Evolutionary conservation across 1,139 yeast genomes (phyloP), one percentile per base, ranked within the genome.

Genomic region (Barnettozyma hawaiiensis): DNA sequence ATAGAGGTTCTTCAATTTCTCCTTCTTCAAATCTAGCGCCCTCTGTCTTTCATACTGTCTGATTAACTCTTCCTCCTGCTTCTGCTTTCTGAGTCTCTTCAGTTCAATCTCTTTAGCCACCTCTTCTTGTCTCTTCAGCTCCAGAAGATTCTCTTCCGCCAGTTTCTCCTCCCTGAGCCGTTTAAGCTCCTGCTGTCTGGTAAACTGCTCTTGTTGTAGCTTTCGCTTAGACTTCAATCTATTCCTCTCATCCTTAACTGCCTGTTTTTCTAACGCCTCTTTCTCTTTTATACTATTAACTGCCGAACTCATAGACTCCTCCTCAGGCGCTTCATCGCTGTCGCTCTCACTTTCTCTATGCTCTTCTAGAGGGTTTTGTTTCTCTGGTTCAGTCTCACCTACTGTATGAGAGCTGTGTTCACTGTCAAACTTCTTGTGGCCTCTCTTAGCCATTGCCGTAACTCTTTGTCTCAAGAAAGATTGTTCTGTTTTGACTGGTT

Each of bases 201-300:
- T 66, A 52, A 71, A 73, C 40, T 63, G 65, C 46, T 65, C 62
- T 52, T 76, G 72, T 49, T 68, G 69, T 53, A 69, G 63, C 59
- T 74, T 70, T 65, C 83, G 69, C 60, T 67, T 74, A 51, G 72
- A 75, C 58, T 66, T 70, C 50, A 70, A 66, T 45, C 59, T 55
- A 48, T 62, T 61, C 47, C 66, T 66, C 45, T 61, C 58, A 49
- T 64, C 61, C 40, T 63, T 64, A 41, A 67, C 61, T 19, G 67
- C 57, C 40, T 64, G 62, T 38, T 55, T 57, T 33, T 58, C 49
- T 46, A 67, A 62, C 39, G 63, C 65, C 46, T 71, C 65, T 42
- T 66, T 59, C 41, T 61, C 61, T 46, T 71, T 60, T 24, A 67
- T 50, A 2, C 63, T 62, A 5, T 43, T 40, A 26, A 49, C 53